Conservation (phyloP, 306 rosid genomes). For the Pachyrhizus erosus region DNA sequence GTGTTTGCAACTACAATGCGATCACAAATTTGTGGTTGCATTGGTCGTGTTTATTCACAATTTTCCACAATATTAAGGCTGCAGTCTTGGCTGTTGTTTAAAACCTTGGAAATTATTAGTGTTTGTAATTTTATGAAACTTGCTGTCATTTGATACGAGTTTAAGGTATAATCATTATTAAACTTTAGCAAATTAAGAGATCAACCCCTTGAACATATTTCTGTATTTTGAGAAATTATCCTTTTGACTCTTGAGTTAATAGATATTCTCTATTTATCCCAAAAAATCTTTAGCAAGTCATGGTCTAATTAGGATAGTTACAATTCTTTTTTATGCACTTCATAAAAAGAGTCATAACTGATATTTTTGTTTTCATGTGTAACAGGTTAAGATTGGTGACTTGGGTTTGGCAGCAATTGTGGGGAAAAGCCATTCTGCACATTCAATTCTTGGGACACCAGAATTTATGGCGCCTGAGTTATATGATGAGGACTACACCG, state of each 20-base stretch:
- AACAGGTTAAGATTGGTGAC: slow-evolving; percentile 92
- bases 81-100: too few species aligned
- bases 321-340: background rate
- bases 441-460: slow-evolving; percentile 84
- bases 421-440: slow-evolving; percentile 82
- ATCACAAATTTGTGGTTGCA: background rate
- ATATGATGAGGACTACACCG: slow-evolving; percentile 81
- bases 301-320: background rate
- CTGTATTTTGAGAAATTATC: background rate
- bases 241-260: background rate
- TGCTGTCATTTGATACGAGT: background rate
- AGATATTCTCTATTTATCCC: background rate
- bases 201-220: background rate
- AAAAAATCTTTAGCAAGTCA: background rate
- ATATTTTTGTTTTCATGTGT: background rate
- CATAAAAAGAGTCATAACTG: background rate
- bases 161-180: background rate
- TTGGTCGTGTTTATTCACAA: too few species aligned
- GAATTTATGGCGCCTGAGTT: slow-evolving; percentile 96
- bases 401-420: slow-evolving; percentile 89
- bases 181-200: background rate
- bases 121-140: background rate
- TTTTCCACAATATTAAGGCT: too few species aligned
- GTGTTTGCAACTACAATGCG: background rate
- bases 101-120: background rate